A percentile compares a stretch with the other conserved stretches of the same genome.
Conservation (phyloP, 306 rosid species). For the Ziziphus jujuba region DNA sequence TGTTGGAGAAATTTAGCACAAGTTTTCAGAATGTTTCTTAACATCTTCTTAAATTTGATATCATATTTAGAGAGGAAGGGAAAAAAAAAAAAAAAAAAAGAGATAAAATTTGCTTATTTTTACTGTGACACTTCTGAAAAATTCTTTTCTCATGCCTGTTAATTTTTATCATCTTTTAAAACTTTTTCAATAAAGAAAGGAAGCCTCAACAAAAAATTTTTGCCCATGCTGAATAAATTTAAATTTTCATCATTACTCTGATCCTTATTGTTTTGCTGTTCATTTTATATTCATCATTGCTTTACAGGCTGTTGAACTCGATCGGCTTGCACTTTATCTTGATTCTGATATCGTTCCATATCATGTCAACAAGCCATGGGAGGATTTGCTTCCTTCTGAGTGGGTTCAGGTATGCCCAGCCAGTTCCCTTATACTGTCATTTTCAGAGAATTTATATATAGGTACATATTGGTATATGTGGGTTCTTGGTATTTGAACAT, state of each 20-base stretch:
- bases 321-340: slow-evolving; percentile 80
- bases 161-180: neutral
- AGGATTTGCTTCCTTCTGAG: slow-evolving; percentile 84
- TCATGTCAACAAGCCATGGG: slow-evolving; percentile 80
- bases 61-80: too few species aligned
- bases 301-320: slow-evolving; percentile 86
- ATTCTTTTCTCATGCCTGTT: neutral
- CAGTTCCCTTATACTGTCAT: neutral
- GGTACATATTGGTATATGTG: neutral
- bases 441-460: neutral
- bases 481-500: neutral
- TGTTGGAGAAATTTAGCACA: too few species aligned
- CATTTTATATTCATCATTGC: slow-evolving; percentile 21
- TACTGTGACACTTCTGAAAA: neutral
- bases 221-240: neutral
- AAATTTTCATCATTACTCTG: slow-evolving; percentile 3
- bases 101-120: neutral
- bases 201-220: neutral
- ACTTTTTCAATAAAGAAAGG: neutral
- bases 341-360: slow-evolving; percentile 85
- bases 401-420: slow-evolving; percentile 75
- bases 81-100: too few species aligned
- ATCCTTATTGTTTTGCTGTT: slow-evolving; percentile 18
- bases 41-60: too few species aligned
- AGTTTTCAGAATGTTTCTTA: too few species aligned